phyloP scores from a whole-genome alignment of 2,329 filamentous ascomycete genomes.

The Cladosporium phlei region DNA sequence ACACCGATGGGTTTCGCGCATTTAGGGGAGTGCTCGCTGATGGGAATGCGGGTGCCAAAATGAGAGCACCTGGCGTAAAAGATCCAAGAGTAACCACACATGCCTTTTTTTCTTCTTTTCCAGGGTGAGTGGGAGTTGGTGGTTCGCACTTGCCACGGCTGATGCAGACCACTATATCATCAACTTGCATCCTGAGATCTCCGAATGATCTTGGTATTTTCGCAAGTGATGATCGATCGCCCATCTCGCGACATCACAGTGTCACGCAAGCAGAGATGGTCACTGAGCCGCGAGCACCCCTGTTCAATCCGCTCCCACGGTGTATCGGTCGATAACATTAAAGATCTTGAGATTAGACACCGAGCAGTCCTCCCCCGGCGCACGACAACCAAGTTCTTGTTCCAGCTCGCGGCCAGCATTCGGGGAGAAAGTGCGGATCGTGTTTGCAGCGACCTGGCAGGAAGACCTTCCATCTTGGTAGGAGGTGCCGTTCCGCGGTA shows the following conservation, averaged over 20 bases:
- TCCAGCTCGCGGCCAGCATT: conserved; percentile 36
- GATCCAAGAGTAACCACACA: not conserved
- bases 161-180: too few species aligned
- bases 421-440: conserved; percentile 42
- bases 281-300: too few species aligned
- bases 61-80: not conserved
- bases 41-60: not conserved
- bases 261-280: not conserved
- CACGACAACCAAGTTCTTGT: conserved; percentile 37
- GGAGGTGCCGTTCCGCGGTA: not conserved
- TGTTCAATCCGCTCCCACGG: conserved; percentile 6
- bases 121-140: too few species aligned
- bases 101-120: too few species aligned
- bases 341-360: conserved; percentile 42
- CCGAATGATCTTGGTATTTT: too few species aligned
- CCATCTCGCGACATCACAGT: too few species aligned
- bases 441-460: conserved; percentile 40
- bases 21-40: too few species aligned
- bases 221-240: too few species aligned
- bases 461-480: conserved; percentile 23
- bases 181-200: too few species aligned
- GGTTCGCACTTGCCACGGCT: too few species aligned
- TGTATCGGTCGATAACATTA: conserved; percentile 43
- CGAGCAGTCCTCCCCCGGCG: conserved; percentile 36
- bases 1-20: too few species aligned